A percentile compares a stretch with the other conserved stretches of the same genome.
Evolutionary conservation across 2,329 filamentous ascomycete genomes (phyloP).

Genomic region (Nigrospora osmanthi): DNA sequence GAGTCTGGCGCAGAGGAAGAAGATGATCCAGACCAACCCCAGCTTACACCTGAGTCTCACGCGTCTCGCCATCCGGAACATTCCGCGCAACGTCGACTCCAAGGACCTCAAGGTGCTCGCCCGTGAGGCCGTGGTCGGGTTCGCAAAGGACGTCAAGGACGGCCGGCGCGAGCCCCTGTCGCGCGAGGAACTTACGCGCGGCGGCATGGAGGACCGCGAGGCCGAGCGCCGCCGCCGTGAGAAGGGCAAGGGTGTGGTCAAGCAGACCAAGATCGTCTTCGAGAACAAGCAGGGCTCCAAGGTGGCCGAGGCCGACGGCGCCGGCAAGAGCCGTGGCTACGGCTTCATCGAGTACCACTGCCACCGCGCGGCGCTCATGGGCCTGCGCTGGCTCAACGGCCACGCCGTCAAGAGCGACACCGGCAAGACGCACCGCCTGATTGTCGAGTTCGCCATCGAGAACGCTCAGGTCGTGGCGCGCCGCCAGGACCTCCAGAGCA

Average conservation of each 20-base stretch:
- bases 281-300: constrained; percentile 83
- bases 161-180: constrained; percentile 71
- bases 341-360: constrained; percentile 96
- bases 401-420: constrained; percentile 49
- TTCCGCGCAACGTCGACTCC: constrained; percentile 73
- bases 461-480: constrained; percentile 92
- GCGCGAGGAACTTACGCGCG: constrained; percentile 80
- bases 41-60: constrained; percentile 83
- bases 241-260: constrained; percentile 80
- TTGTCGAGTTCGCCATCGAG: constrained; percentile 97
- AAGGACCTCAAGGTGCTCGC: constrained; percentile 90
- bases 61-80: constrained; percentile 83
- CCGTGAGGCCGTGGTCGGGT: constrained; percentile 86
- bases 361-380: constrained; percentile 92
- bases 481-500: constrained; percentile 49
- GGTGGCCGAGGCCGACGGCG: constrained; percentile 67
- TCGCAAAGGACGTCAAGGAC: constrained; percentile 80
- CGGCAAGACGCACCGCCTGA: constrained; percentile 80
- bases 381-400: constrained; percentile 86
- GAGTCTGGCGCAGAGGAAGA: constrained; percentile 79
- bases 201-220: constrained; percentile 70
- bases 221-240: constrained; percentile 72
- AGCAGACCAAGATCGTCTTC: constrained; percentile 91
- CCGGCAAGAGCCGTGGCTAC: constrained; percentile 82
- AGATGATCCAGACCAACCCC: constrained; percentile 85